phyloP scores from a whole-genome alignment of 2,329 filamentous ascomycete genomes.

The Phialophora tarda region DNA sequence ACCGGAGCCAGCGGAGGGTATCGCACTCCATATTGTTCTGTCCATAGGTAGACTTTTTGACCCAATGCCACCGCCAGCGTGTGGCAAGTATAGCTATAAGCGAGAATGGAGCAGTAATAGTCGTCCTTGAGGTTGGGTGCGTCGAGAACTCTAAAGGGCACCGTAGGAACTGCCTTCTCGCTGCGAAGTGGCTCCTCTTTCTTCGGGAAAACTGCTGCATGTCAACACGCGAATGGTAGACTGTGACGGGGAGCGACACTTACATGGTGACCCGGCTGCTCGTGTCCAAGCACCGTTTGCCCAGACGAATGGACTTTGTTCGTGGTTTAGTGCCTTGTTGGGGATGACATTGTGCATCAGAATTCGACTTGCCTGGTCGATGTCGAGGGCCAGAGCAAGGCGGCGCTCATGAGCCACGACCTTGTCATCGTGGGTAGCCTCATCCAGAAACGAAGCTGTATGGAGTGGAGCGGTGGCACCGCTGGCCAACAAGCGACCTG shows the following conservation, averaged over 20 bases:
- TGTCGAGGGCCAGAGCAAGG: slow-evolving; percentile 78
- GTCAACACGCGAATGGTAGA: slow-evolving; percentile 4
- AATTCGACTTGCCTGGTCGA: slow-evolving; percentile 72
- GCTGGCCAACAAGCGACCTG: slow-evolving; percentile 68
- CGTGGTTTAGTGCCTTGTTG: background rate
- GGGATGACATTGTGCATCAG: slow-evolving; percentile 52
- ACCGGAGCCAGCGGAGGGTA: slow-evolving; percentile 62
- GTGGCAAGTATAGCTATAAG: slow-evolving; percentile 76
- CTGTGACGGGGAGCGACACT: slow-evolving; percentile 35
- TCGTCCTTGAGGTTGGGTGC: slow-evolving; percentile 89
- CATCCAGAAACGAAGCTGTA: slow-evolving; percentile 61
- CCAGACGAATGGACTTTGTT: slow-evolving; percentile 47
- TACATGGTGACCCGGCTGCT: slow-evolving; percentile 44
- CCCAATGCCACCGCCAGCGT: slow-evolving; percentile 84
- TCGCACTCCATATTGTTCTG: slow-evolving; percentile 72
- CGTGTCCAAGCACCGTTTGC: slow-evolving; percentile 49
- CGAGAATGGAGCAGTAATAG: slow-evolving; percentile 90
- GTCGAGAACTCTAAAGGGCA: slow-evolving; percentile 86
- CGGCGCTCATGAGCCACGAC: slow-evolving; percentile 72
- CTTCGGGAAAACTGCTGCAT: slow-evolving; percentile 4
- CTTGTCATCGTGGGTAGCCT: slow-evolving; percentile 62
- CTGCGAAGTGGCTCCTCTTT: slow-evolving; percentile 13
- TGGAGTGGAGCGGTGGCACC: slow-evolving; percentile 73
- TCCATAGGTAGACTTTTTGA: slow-evolving; percentile 85
- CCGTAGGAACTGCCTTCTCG: slow-evolving; percentile 64